These are phyloP conservation scores for Crithidia fasciculata DNA, from an alignment of 208 protist genomes.

Conservation along the genomic window DNA sequence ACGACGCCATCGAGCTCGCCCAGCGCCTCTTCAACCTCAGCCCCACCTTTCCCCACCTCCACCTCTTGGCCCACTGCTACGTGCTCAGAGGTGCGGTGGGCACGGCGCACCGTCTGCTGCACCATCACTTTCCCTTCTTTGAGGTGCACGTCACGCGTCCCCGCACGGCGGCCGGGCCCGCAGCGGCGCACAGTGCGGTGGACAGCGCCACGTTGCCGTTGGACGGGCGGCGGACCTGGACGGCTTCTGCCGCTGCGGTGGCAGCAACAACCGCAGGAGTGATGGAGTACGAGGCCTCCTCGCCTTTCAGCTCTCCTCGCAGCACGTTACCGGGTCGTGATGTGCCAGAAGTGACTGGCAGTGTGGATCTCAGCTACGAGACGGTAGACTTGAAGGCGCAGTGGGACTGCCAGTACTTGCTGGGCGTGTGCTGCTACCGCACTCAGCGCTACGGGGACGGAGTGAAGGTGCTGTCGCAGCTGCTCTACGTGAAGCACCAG, in stretches of 20 bases:
- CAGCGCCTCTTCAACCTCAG: conserved; percentile 82
- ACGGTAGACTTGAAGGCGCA: conserved; percentile 49
- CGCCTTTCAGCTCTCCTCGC: not conserved
- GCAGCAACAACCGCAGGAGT: too few species aligned
- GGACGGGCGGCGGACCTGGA: conserved; percentile 29
- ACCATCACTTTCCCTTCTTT: conserved; percentile 67
- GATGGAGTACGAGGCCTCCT: too few species aligned
- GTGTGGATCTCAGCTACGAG: conserved; percentile 24
- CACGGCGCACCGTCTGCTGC: conserved; percentile 73
- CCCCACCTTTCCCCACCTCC: conserved; percentile 53
- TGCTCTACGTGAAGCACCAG: conserved; percentile 38
- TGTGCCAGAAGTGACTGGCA: not conserved
- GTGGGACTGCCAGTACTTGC: conserved; percentile 82
- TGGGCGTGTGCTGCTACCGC: conserved; percentile 76
- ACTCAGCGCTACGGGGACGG: conserved; percentile 71
- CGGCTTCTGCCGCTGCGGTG: not conserved
- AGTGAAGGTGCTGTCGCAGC: conserved; percentile 54
- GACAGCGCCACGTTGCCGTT: conserved; percentile 15
- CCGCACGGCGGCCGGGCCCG: conserved; percentile 12
- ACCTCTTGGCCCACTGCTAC: conserved; percentile 81
- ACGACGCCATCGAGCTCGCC: conserved; percentile 90
- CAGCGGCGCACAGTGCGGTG: not conserved
- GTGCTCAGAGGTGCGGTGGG: conserved; percentile 44
- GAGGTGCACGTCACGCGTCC: conserved; percentile 36
- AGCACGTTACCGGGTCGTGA: not conserved